Base-by-base conservation (phyloP, 306 rosid genomes). In the Ormosia semicastrata region DNA sequence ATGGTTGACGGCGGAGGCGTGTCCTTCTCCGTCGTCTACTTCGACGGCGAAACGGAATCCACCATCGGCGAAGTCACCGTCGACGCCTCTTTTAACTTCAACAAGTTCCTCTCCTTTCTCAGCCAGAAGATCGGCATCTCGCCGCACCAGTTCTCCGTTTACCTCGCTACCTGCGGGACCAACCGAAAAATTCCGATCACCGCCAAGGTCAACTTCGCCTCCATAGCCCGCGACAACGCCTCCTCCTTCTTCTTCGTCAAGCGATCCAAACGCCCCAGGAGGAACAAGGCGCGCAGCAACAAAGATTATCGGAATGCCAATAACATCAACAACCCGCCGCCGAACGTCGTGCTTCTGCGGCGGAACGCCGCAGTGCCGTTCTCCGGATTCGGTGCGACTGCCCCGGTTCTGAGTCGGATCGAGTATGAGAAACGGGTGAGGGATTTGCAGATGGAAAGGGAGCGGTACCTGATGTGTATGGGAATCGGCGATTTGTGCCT, bases 121-220 rank as follows among this genome's bases (percentile, higher is more conserved):
- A 85, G 89, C 85, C 79, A 73, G 71, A 86, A 62, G 89, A 90
- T 92, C 78, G 92, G 94, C 18, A 79, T 92, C 81, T 82, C 92
- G 2, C 82, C 89, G 11, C 83, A 89, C 71, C 89, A 86, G 34
- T 90, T 90, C 79, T 83, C 90, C 8, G 82, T 84, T 10, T 88
- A 81, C 66, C 71, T 92, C 40, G 79, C 87, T 32, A 81, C 86
- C 39, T 36, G 62, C 9, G 88, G 83, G 24, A 58, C 84, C 5
- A 77, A 62, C 40, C 79, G 84, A 62, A 78, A 81, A 74, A 83
- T 89, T 32, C 97, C 94, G 1, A 78, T 90, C 84, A 90, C 91
- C 8, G 88, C 88, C 0, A 90, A 86, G 77, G 70, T 85, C 81
- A 86, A 92, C 85, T 86, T 92, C 81, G 80, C 81, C 52, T 81